Percentiles rank a stretch among this genome's conserved stretches.
Conservation (phyloP, 169 alveolate genomes). For the Perkinsus olseni region DNA sequence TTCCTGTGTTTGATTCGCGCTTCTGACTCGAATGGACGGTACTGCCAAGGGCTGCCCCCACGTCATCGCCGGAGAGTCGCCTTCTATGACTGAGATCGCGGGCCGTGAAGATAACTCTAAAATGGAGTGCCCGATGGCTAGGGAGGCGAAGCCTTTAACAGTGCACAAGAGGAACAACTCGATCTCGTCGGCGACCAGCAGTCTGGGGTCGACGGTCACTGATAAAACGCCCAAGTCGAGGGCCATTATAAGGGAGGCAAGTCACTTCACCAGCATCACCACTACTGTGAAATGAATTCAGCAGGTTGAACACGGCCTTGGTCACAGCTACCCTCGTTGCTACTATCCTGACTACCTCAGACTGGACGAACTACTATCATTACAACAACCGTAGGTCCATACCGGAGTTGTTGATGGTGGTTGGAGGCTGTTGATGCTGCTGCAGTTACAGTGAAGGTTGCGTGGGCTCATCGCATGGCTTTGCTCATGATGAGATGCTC, state of each 20-base stretch:
- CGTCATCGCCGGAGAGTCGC: too few species aligned
- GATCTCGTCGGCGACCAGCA: not conserved
- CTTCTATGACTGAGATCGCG: too few species aligned
- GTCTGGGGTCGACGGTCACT: not conserved
- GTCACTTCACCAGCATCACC: not conserved
- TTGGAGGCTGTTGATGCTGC: not conserved
- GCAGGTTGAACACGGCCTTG: not conserved
- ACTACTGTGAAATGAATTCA: not conserved
- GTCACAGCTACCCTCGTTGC: not conserved
- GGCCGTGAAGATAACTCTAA: too few species aligned
- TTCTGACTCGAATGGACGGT: too few species aligned
- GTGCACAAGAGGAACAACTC: not conserved
- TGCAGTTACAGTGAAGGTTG: not conserved
- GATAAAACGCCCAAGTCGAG: not conserved
- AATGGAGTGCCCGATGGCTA: too few species aligned
- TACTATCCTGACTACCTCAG: not conserved
- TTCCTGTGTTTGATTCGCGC: too few species aligned
- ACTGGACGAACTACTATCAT: not conserved
- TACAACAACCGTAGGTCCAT: not conserved
- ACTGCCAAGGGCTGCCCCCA: too few species aligned
- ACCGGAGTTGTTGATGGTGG: not conserved
- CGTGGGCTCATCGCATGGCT: not conserved
- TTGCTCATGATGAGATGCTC: constrained; percentile 13
- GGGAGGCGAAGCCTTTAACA: too few species aligned
- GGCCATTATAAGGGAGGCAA: not conserved